phyloP scores from a whole-genome alignment of 169 alveolate species.

The Plasmodium billcollinsi region DNA sequence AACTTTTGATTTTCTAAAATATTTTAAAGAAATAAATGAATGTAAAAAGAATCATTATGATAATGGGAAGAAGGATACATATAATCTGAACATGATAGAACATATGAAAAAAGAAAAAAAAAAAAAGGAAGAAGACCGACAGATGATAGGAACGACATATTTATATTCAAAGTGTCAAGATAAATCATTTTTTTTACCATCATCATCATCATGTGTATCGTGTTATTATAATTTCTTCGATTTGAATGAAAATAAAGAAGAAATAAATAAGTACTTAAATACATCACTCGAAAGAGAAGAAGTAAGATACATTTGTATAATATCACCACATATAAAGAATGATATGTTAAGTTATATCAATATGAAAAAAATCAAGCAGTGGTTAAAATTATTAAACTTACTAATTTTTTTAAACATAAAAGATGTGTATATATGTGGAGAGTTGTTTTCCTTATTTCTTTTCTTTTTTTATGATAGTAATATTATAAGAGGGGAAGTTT shows the following conservation, averaged over 20 bases:
- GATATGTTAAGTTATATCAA: neutral
- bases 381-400: constrained; percentile 36
- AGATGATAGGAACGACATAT: neutral
- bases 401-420: constrained; percentile 21
- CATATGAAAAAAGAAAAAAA: neutral
- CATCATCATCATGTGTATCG: no score
- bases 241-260: neutral
- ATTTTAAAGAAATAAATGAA: neutral
- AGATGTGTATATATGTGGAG: constrained; percentile 49
- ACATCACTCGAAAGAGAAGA: neutral
- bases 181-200: no score
- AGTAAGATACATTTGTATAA: constrained; percentile 38
- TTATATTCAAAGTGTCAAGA: neutral
- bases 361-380: constrained; percentile 15
- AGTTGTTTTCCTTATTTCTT: constrained; percentile 25
- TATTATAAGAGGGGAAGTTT: constrained; percentile 8
- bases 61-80: neutral
- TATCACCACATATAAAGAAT: constrained; percentile 47
- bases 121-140: neutral
- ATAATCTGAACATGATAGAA: neutral
- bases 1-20: neutral
- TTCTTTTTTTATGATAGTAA: constrained; percentile 23
- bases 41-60: neutral
- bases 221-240: no score
- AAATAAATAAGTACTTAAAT: neutral